These are phyloP conservation scores for Gymnopilus dilepis DNA, from an alignment of 768 basidiomycete genomes.

Conservation along the genomic window DNA sequence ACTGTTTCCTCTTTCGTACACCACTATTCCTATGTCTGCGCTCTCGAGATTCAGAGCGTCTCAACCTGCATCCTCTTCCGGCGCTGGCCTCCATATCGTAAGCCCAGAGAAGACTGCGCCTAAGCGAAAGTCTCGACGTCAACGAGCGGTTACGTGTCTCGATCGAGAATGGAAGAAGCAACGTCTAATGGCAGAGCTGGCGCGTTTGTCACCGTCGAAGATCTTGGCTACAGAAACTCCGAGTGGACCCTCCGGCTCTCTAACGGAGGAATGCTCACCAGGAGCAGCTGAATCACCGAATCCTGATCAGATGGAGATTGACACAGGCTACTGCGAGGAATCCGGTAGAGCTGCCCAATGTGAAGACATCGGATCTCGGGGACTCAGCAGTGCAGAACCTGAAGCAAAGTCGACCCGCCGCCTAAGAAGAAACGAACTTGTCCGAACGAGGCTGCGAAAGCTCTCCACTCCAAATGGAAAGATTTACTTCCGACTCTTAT, in stretches of 20 bases:
- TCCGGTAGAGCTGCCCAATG: too few species aligned
- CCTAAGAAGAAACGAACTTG: background rate
- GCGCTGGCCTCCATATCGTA: background rate
- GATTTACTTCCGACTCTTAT: constrained; percentile 6
- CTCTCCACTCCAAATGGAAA: constrained; percentile 11
- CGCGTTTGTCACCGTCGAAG: too few species aligned
- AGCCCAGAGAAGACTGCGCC: background rate
- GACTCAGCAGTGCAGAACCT: too few species aligned
- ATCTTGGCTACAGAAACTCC: too few species aligned
- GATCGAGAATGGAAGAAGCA: background rate
- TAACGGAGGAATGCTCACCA: too few species aligned
- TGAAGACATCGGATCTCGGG: too few species aligned
- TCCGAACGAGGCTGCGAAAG: background rate
- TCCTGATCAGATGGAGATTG: too few species aligned
- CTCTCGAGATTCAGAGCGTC: background rate
- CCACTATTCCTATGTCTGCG: background rate
- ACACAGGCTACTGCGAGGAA: too few species aligned
- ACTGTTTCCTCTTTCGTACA: background rate
- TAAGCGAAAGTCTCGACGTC: background rate
- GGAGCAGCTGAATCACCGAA: too few species aligned
- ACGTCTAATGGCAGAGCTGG: background rate
- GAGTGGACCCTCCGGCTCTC: too few species aligned
- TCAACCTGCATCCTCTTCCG: background rate
- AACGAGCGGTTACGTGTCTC: background rate
- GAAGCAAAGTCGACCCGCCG: background rate